These are phyloP conservation scores for Solanum chacoense DNA, from an alignment of 305 asterid species.

Conservation along the genomic window DNA sequence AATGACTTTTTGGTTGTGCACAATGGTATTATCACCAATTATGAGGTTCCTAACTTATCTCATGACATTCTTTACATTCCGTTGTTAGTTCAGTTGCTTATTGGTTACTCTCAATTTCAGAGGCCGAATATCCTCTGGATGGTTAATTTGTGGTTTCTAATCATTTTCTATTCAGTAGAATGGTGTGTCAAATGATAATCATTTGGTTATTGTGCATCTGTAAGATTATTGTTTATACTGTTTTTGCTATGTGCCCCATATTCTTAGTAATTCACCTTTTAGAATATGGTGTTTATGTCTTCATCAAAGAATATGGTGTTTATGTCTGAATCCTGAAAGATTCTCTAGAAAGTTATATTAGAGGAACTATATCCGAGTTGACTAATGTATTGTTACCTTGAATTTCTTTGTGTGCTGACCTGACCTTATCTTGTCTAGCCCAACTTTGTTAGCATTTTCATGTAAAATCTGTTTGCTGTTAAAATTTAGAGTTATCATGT, in stretches of 20 bases:
- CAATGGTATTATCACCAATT: constrained; percentile 89
- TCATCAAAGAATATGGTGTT: neutral
- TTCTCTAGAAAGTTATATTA: neutral
- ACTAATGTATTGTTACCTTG: neutral
- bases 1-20: constrained; percentile 91
- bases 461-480: neutral
- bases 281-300: neutral
- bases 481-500: neutral
- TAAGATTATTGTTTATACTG: neutral
- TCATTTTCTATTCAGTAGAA: neutral
- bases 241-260: neutral
- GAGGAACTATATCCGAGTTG: neutral
- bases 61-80: neutral
- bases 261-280: neutral
- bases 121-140: neutral
- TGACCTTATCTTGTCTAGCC: neutral
- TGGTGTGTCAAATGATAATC: neutral
- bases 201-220: neutral
- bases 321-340: neutral
- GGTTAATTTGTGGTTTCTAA: neutral
- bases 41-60: constrained; percentile 44
- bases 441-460: neutral
- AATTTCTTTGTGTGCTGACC: neutral
- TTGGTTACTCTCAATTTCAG: neutral
- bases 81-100: neutral